Evolutionary conservation across 805 yeast genomes (phyloP).

Genomic region (Phaffomyces opuntiae): DNA sequence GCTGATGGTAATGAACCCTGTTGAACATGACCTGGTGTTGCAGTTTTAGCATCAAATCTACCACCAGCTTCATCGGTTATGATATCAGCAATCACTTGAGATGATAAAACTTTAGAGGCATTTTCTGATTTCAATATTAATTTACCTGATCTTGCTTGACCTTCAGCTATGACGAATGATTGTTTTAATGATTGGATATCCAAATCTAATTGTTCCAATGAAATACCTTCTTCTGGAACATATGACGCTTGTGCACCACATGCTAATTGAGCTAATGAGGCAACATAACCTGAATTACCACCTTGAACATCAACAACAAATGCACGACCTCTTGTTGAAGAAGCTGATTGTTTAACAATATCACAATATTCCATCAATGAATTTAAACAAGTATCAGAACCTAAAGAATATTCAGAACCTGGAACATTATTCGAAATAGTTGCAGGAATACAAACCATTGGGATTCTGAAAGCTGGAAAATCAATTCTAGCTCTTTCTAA

Average conservation of each 20-base stretch:
- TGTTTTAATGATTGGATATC: conserved; percentile 58
- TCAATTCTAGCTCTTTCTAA: conserved; percentile 50
- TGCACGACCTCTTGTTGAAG: conserved; percentile 70
- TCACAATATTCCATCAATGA: conserved; percentile 68
- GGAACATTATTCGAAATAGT: conserved; percentile 78
- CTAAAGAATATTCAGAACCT: conserved; percentile 73
- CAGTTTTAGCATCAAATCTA: conserved; percentile 69
- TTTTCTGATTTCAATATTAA: conserved; percentile 60
- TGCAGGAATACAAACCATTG: conserved; percentile 73
- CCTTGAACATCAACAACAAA: conserved; percentile 83
- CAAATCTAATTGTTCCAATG: conserved; percentile 51
- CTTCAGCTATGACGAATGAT: conserved; percentile 54
- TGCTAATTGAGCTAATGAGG: conserved; percentile 59
- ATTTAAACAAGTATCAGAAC: conserved; percentile 71
- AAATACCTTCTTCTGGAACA: conserved; percentile 67
- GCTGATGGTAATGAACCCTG: conserved; percentile 77
- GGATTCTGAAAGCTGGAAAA: conserved; percentile 69
- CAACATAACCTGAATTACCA: conserved; percentile 76
- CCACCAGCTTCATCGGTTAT: conserved; percentile 54
- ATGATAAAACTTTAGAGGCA: conserved; percentile 63
- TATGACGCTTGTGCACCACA: conserved; percentile 71
- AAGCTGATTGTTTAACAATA: conserved; percentile 71
- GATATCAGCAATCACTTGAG: conserved; percentile 66
- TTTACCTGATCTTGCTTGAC: conserved; percentile 63
- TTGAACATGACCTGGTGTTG: conserved; percentile 82